phyloP scores from a whole-genome alignment of 805 yeast species.

The Myxozyma melibiosi region DNA sequence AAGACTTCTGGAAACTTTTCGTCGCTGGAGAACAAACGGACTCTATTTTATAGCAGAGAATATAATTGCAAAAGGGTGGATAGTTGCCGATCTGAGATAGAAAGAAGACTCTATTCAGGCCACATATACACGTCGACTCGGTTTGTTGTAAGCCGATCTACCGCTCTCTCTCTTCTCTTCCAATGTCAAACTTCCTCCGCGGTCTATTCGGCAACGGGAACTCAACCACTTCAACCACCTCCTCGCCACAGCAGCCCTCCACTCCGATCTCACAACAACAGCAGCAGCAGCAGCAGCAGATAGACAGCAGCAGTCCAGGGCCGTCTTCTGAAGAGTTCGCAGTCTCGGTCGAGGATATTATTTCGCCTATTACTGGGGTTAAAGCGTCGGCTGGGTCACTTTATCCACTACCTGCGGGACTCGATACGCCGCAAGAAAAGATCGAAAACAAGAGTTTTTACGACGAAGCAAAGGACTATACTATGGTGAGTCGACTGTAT shows the following conservation, averaged over 20 bases:
- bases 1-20: constrained; percentile 4
- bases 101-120: no score
- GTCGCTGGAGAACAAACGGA: background rate
- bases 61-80: no score
- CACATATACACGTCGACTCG: no score
- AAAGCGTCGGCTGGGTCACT: background rate
- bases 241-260: background rate
- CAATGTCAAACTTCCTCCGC: constrained; percentile 21
- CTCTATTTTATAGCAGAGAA: no score
- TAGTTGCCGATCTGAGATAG: no score
- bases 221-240: background rate
- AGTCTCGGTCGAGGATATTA: constrained; percentile 23
- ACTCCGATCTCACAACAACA: background rate
- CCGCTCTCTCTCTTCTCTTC: no score
- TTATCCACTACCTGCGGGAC: background rate
- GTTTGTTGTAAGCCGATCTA: no score
- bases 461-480: constrained; percentile 26
- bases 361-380: constrained; percentile 14
- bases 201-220: constrained; percentile 11
- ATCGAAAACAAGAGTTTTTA: constrained; percentile 9
- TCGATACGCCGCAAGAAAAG: background rate
- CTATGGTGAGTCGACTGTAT: constrained; percentile 27
- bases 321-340: constrained; percentile 6
- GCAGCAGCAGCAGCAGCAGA: constrained; percentile 1
- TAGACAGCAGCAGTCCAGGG: background rate